Base-by-base conservation (phyloP, 805 yeast species). In the Kodamaea fukazawae region DNA sequence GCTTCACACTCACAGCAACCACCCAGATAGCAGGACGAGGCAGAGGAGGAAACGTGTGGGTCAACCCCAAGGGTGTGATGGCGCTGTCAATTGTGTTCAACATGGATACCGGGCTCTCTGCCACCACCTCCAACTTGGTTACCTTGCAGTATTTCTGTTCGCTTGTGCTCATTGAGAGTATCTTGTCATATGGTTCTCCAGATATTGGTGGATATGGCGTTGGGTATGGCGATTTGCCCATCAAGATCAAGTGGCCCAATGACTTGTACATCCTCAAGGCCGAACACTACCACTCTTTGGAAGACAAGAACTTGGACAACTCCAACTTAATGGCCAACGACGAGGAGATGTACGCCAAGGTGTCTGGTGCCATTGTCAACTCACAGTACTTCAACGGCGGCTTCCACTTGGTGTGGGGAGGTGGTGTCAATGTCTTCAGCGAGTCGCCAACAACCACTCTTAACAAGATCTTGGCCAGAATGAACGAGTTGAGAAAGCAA, bases 221-320 rank as follows among this genome's bases (percentile, higher is more conserved):
- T 0, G 88, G 86, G 0, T 87, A 82, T 56, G 81, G 79, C 14
- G 83, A 79, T 33, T 61, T 93, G 49, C 97, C 96, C 0, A 70
- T 91, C 11, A 73, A 79, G 36, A 73, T 93, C 44, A 93, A 93
- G 58, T 93, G 99, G 99, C 99, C 99, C 2, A 93, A 93, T 58
- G 99, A 93, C 60, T 65, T 93, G 10, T 93, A 87, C 55, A 79
- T 83, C 3, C 57, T 79, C 50, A 79, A 77, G 40, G 95, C 95
- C 1, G 80, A 79, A 39, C 75, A 65, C 47, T 73, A 59, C 49
- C 45, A 48, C 39, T 40, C 44, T 11, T 16, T 61, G 8, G 47
- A 57, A 10, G 70, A 65, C 18, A 60, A 61, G 33, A 47, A 64
- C 23, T 57, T 65, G 11, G 63, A 66, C 8, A 55, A 58, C 34